Evolutionary conservation across 805 yeast species (phyloP), one percentile per base, ranked within the genome.

Genomic region (Geotrichum ghanense): DNA sequence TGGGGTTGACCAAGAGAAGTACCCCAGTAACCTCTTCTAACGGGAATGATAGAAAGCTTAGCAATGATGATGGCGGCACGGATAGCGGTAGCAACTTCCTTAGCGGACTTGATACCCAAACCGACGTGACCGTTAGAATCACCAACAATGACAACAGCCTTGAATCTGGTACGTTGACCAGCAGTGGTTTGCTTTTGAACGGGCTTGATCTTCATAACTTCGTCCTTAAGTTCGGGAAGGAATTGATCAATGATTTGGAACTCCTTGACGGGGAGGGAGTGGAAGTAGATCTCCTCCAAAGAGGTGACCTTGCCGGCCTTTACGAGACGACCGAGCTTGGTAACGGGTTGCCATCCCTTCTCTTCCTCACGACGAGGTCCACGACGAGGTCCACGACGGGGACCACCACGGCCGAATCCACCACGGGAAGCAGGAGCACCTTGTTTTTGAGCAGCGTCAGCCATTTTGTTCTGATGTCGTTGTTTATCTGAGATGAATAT

Each of bases 1-100:
- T 92, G 98, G 70, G 98, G 98, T 74, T 85, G 83, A 83, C 98
- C 98, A 75, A 92, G 85, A 81, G 88, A 87, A 73, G 95, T 75
- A 77, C 98, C 98, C 98, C 98, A 92, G 92, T 92, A 92, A 80
- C 98, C 98, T 83, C 98, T 88, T 83, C 98, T 90, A 79, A 92
- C 90, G 71, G 98, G 98, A 72, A 92, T 88, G 75, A 92, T 83
- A 62, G 96, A 83, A 69, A 92, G 82, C 81, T 92, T 92, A 73
- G 98, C 98, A 70, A 92, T 88, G 81, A 88, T 81, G 78, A 92
- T 90, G 66, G 97, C 98, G 66, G 97, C 96, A 78, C 95, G 88
- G 79, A 92, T 92, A 71, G 98, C 97, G 67, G 97, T 88, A 66
- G 98, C 98, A 69, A 92, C 97, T 79, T 92, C 98, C 88, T 92